Evolutionary conservation across 352 stramenopile genomes (phyloP).

Genomic region (Hyaloperonospora arabidopsidis): DNA sequence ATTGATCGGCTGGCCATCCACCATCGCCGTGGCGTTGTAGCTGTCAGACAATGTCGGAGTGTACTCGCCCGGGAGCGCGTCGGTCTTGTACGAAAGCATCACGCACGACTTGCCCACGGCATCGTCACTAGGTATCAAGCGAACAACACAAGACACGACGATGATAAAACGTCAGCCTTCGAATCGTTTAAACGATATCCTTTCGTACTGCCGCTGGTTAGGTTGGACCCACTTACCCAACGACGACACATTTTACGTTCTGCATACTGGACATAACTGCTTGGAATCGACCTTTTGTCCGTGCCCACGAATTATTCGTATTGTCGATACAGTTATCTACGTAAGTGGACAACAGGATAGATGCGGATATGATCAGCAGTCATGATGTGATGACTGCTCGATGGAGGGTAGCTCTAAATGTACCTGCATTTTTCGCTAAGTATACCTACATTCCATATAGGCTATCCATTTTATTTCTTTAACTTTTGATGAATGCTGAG

Average conservation of each 20-base stretch:
- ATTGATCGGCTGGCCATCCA: constrained; percentile 93
- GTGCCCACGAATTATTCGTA: constrained; percentile 11
- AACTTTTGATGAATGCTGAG: too few species aligned
- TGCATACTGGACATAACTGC: constrained; percentile 67
- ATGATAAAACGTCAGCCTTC: too few species aligned
- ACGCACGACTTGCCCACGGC: constrained; percentile 95
- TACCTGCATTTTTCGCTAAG: too few species aligned
- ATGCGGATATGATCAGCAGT: too few species aligned
- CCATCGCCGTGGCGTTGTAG: constrained; percentile 90
- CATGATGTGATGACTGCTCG: too few species aligned
- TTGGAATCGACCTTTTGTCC: constrained; percentile 3
- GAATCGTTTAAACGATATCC: too few species aligned
- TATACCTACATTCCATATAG: too few species aligned
- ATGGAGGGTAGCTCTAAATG: too few species aligned
- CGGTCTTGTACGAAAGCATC: constrained; percentile 95
- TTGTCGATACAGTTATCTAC: too few species aligned
- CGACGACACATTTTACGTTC: constrained; percentile 94
- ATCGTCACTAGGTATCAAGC: constrained; percentile 74
- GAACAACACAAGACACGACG: too few species aligned
- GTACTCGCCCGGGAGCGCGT: constrained; percentile 94
- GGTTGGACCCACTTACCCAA: constrained; percentile 38
- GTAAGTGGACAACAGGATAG: constrained; percentile 10
- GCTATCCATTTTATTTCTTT: too few species aligned
- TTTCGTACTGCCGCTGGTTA: too few species aligned
- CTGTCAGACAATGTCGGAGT: constrained; percentile 95